Evolutionary conservation across 2,329 filamentous ascomycete species (phyloP).

Genomic region (Pyricularia sp.): DNA sequence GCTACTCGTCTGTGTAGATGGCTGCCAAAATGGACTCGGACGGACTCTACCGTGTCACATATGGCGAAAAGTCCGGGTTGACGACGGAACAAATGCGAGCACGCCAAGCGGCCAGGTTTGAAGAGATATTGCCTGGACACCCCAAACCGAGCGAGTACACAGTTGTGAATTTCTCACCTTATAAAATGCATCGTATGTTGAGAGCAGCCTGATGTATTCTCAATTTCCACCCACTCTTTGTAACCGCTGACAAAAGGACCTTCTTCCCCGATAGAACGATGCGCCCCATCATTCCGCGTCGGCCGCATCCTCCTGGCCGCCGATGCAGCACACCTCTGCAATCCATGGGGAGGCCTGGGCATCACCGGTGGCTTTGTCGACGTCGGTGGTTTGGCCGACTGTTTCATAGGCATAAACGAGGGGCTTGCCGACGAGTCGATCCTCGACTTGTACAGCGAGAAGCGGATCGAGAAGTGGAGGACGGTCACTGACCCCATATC

Average conservation of each 20-base stretch:
- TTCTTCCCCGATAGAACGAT: constrained; percentile 30
- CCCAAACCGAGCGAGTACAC: constrained; percentile 49
- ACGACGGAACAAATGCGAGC: constrained; percentile 40
- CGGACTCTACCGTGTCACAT: constrained; percentile 54
- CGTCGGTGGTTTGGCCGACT: constrained; percentile 51
- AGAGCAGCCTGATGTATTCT: not conserved
- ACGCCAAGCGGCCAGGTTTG: constrained; percentile 45
- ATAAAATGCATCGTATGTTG: constrained; percentile 42
- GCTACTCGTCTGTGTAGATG: constrained; percentile 29
- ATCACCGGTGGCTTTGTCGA: constrained; percentile 58
- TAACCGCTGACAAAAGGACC: not conserved
- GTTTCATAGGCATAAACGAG: constrained; percentile 37
- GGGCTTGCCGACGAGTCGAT: constrained; percentile 32
- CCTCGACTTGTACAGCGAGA: constrained; percentile 34
- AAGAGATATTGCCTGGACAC: constrained; percentile 47
- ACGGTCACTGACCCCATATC: constrained; percentile 33
- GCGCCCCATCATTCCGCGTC: constrained; percentile 45
- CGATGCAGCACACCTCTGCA: constrained; percentile 50
- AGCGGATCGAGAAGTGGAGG: constrained; percentile 34
- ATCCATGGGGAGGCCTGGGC: constrained; percentile 49
- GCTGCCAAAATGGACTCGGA: constrained; percentile 49
- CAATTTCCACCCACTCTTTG: no score
- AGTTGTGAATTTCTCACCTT: constrained; percentile 47
- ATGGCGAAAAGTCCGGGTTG: constrained; percentile 46
- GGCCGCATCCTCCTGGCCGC: constrained; percentile 48